Conservation (phyloP, 148 eudicot genomes). For the Rhododendron simsii region DNA sequence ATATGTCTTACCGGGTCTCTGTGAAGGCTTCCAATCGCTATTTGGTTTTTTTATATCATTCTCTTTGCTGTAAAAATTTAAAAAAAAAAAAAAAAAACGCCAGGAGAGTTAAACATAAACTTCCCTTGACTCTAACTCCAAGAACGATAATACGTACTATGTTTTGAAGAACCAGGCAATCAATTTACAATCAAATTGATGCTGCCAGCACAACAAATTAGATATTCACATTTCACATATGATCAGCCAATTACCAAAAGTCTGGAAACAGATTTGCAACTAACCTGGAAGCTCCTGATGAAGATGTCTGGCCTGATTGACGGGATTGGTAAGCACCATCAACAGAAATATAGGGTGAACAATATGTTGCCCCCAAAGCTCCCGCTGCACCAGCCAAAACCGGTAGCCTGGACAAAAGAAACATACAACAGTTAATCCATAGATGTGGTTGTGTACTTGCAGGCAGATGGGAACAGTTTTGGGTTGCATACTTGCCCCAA, state of each 20-base stretch:
- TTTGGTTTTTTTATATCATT: conserved; percentile 31
- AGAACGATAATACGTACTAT: background rate
- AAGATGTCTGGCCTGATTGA: conserved; percentile 67
- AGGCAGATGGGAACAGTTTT: background rate
- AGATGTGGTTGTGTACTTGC: background rate
- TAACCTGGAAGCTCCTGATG: conserved; percentile 52
- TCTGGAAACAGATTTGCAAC: conserved; percentile 10
- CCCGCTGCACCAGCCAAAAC: conserved; percentile 90
- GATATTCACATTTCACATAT: background rate
- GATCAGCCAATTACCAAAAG: background rate
- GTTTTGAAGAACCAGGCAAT: background rate
- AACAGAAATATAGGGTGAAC: conserved; percentile 69
- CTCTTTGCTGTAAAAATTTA: conserved; percentile 66
- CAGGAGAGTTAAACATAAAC: conserved; percentile 1
- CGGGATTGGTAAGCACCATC: conserved; percentile 70
- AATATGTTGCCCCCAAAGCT: conserved; percentile 70
- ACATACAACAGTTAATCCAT: background rate
- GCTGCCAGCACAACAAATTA: background rate
- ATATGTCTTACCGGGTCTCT: conserved; percentile 51
- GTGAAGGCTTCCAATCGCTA: conserved; percentile 55
- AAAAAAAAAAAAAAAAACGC: conserved; percentile 15
- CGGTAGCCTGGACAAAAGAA: conserved; percentile 55
- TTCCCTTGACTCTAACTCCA: background rate
- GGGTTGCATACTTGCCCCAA: background rate
- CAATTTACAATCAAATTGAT: background rate